Percentiles rank a stretch among this genome's conserved stretches.
Conservation (phyloP, 2,329 filamentous ascomycete species). For the Leptographium wingfieldii region DNA sequence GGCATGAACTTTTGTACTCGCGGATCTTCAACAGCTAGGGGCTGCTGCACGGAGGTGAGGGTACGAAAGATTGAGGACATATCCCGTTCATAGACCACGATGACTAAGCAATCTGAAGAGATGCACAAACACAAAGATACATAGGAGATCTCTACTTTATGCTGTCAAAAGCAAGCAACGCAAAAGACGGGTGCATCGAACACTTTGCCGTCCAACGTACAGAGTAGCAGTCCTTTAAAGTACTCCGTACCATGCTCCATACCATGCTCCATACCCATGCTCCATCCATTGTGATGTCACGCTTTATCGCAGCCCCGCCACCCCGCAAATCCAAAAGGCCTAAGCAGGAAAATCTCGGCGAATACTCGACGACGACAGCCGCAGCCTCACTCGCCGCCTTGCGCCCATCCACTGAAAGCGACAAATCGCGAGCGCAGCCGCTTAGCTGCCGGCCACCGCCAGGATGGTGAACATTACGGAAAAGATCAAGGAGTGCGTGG, state of each 20-base stretch:
- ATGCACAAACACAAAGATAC: too few species aligned
- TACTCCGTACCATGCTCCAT: neutral
- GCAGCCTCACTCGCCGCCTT: neutral
- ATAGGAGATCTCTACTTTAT: too few species aligned
- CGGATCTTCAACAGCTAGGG: constrained; percentile 71
- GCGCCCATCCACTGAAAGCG: neutral
- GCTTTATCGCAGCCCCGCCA: neutral
- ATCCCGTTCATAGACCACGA: neutral
- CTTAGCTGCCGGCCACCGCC: constrained; percentile 12
- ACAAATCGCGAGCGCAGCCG: constrained; percentile 3
- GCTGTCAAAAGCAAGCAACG: too few species aligned
- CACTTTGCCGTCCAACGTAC: too few species aligned
- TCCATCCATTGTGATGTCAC: neutral
- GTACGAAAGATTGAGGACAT: neutral
- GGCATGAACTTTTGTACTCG: constrained; percentile 73
- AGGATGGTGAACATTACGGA: constrained; percentile 99
- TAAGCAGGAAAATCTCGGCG: neutral
- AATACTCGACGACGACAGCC: neutral
- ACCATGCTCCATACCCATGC: too few species aligned
- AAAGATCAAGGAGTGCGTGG: constrained; percentile 91
- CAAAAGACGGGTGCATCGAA: too few species aligned
- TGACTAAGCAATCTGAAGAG: too few species aligned
- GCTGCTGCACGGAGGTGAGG: neutral
- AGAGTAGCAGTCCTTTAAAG: too few species aligned
- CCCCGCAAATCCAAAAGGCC: neutral